These are phyloP conservation scores for Parachaetomium inaequale DNA, from an alignment of 495 filamentous ascomycete species.

Conservation along the genomic window DNA sequence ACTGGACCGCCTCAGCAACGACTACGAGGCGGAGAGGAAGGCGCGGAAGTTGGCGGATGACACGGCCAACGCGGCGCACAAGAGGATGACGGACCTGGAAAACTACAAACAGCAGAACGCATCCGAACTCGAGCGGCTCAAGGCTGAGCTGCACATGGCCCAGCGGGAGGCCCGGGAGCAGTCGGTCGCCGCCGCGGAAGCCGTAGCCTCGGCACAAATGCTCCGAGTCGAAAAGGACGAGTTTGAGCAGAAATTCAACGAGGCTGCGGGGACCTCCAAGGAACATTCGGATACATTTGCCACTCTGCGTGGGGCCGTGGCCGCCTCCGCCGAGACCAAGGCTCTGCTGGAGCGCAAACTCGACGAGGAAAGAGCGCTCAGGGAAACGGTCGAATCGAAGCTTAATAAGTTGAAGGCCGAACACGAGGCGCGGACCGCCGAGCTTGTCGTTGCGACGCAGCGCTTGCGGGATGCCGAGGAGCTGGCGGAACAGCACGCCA, in stretches of 20 bases:
- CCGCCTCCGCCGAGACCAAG: constrained; percentile 71
- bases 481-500: constrained; percentile 78
- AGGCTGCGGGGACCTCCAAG: constrained; percentile 60
- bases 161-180: constrained; percentile 76
- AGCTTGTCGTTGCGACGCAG: constrained; percentile 70
- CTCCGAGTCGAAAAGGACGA: constrained; percentile 81
- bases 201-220: constrained; percentile 66
- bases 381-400: constrained; percentile 76
- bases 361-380: constrained; percentile 73
- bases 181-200: constrained; percentile 68
- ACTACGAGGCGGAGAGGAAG: constrained; percentile 76
- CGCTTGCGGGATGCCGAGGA: constrained; percentile 85
- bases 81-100: constrained; percentile 78
- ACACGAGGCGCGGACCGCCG: constrained; percentile 76
- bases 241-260: constrained; percentile 63
- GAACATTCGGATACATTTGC: constrained; percentile 70
- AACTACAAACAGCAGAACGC: constrained; percentile 73
- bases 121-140: constrained; percentile 77
- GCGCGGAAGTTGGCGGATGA: constrained; percentile 83
- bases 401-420: constrained; percentile 74
- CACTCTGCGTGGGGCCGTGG: constrained; percentile 73
- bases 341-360: constrained; percentile 73
- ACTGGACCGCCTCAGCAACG: constrained; percentile 60
- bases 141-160: constrained; percentile 74
- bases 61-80: constrained; percentile 74